Evolutionary conservation across 2,329 filamentous ascomycete species (phyloP).

Genomic region (Aphanoascus verrucosus): DNA sequence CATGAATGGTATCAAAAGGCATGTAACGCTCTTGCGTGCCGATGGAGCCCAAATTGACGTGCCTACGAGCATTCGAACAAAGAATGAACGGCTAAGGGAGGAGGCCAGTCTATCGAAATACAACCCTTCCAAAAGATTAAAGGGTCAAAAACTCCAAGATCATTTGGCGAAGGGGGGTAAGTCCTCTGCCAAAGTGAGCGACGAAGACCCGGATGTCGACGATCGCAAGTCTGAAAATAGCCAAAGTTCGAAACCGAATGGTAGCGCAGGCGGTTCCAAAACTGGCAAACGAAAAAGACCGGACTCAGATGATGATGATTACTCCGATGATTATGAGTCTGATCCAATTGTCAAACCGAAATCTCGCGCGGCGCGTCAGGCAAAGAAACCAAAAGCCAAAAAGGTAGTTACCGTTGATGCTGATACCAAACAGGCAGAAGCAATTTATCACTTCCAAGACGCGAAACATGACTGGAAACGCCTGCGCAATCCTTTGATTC

Average conservation of each 20-base stretch:
- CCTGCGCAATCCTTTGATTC: constrained; percentile 37
- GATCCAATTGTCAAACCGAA: constrained; percentile 15
- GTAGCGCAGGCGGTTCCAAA: not conserved
- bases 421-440: constrained; percentile 12
- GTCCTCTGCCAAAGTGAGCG: not conserved
- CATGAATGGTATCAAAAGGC: constrained; percentile 31
- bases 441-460: constrained; percentile 22
- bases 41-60: constrained; percentile 25
- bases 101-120: constrained; percentile 30
- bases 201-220: not conserved
- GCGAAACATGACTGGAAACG: constrained; percentile 18
- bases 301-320: constrained; percentile 14
- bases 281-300: constrained; percentile 18
- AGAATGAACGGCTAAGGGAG: constrained; percentile 27
- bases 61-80: constrained; percentile 22
- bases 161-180: constrained; percentile 16
- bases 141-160: constrained; percentile 22
- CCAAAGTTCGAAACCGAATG: not conserved
- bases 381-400: constrained; percentile 1
- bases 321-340: constrained; percentile 1
- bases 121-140: constrained; percentile 26
- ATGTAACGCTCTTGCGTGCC: constrained; percentile 30
- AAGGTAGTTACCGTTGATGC: not conserved
- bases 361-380: constrained; percentile 1
- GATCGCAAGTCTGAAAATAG: not conserved